phyloP scores from a whole-genome alignment of 2,329 filamentous ascomycete species.

The Pseudogymnoascus sp. region DNA sequence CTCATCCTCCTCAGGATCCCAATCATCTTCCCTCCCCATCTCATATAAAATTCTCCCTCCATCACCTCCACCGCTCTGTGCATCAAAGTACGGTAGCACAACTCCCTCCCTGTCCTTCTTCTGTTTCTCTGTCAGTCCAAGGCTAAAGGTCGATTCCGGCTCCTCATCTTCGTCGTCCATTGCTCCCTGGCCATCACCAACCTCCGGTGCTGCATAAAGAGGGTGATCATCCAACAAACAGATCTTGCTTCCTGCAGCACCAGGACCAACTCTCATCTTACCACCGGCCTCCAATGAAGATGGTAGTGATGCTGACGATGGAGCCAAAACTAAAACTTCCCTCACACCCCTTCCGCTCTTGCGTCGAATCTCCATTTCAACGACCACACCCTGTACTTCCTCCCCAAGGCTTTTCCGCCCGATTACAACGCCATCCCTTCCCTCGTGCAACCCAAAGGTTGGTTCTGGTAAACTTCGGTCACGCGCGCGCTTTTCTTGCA shows the following conservation, averaged over 20 bases:
- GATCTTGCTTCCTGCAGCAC: constrained; percentile 40
- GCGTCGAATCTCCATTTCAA: constrained; percentile 79
- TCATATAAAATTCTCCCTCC: constrained; percentile 93
- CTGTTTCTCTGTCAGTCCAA: constrained; percentile 87
- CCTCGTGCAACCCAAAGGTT: constrained; percentile 68
- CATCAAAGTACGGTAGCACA: constrained; percentile 92
- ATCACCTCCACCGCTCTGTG: constrained; percentile 76
- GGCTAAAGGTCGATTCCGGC: constrained; percentile 69
- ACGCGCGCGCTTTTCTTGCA: constrained; percentile 64
- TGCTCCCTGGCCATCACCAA: constrained; percentile 20
- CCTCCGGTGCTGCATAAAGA: constrained; percentile 45
- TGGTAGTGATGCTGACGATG: constrained; percentile 14
- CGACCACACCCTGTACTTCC: constrained; percentile 48
- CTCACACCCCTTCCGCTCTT: constrained; percentile 70
- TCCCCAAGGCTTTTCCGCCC: constrained; percentile 28
- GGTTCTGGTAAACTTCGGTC: constrained; percentile 70
- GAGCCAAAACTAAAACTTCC: constrained; percentile 53
- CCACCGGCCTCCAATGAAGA: neutral
- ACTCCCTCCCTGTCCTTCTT: constrained; percentile 77
- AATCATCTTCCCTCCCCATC: constrained; percentile 93
- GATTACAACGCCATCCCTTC: constrained; percentile 68
- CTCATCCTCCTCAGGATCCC: constrained; percentile 93
- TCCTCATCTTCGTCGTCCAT: constrained; percentile 36
- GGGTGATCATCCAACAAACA: constrained; percentile 70
- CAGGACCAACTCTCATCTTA: constrained; percentile 17